A percentile compares a stretch with the other conserved stretches of the same genome.
These are phyloP conservation scores for Globisporangium heterothallicum DNA, from an alignment of 352 stramenopile species.

Conservation along the genomic window DNA sequence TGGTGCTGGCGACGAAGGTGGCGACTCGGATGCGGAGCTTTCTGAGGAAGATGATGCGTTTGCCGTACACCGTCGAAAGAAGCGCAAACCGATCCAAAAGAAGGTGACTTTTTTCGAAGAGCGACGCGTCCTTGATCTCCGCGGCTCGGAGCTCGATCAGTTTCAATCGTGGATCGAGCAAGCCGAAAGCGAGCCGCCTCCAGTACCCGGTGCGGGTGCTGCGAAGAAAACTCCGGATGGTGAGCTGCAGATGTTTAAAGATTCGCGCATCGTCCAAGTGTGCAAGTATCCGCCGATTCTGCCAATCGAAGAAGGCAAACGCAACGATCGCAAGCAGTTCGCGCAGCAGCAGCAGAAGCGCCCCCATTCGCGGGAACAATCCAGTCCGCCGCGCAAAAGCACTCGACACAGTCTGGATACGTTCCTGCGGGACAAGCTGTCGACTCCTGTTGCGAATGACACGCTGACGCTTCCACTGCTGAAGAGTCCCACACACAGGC, in stretches of 20 bases:
- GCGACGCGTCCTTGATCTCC: neutral
- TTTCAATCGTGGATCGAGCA: neutral
- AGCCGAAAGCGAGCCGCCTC: neutral
- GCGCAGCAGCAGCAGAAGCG: neutral
- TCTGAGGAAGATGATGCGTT: neutral
- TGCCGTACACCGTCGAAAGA: neutral
- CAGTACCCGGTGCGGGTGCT: neutral
- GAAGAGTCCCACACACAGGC: conserved; percentile 9
- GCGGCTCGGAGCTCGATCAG: neutral
- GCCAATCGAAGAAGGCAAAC: neutral
- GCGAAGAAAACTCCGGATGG: neutral
- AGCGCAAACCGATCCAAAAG: neutral
- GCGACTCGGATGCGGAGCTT: no score
- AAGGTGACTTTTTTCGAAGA: neutral
- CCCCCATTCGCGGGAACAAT: conserved; percentile 3
- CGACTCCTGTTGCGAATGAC: neutral
- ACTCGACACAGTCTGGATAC: neutral
- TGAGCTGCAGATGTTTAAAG: conserved; percentile 1
- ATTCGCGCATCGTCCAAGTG: conserved; percentile 5
- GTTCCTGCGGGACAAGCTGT: neutral
- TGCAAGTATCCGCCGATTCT: conserved; percentile 10
- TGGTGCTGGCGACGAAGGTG: no score
- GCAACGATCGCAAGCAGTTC: neutral
- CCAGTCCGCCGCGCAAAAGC: conserved; percentile 5
- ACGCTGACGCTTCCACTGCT: conserved; percentile 31